A percentile compares a stretch with the other conserved stretches of the same genome.
Conservation (phyloP, 2,329 filamentous ascomycete species). For the Fusarium scirpi region DNA sequence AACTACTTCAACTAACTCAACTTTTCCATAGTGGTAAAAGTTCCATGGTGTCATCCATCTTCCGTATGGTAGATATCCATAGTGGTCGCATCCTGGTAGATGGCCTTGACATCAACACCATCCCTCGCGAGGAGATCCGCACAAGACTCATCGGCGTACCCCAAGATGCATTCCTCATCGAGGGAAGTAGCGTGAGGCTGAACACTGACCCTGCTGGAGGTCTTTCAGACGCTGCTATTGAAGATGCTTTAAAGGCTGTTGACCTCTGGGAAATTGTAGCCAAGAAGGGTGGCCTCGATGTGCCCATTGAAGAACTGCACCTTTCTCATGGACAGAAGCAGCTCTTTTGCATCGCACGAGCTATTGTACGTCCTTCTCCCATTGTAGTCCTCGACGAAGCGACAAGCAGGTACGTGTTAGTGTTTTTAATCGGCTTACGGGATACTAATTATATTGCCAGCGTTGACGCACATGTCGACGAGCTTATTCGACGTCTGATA, state of each 20-base stretch:
- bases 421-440: fast-evolving
- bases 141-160: constrained; percentile 57
- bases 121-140: constrained; percentile 46
- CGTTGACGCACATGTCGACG: constrained; percentile 33
- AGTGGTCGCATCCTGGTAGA: constrained; percentile 60
- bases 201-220: constrained; percentile 60
- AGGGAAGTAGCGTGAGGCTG: constrained; percentile 55
- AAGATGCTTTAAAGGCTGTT: constrained; percentile 58
- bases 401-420: constrained; percentile 51
- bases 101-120: constrained; percentile 52
- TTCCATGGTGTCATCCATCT: constrained; percentile 52
- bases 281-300: constrained; percentile 53
- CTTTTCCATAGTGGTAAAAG: constrained; percentile 59
- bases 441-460: constrained; percentile 9
- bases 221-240: constrained; percentile 56
- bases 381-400: constrained; percentile 59
- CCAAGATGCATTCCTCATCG: constrained; percentile 64
- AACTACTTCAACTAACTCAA: background rate
- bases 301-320: constrained; percentile 48
- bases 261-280: constrained; percentile 58
- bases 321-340: constrained; percentile 63
- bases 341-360: constrained; percentile 61
- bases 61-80: constrained; percentile 59
- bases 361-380: constrained; percentile 55
- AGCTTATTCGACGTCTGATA: constrained; percentile 33